These are phyloP conservation scores for Euclidium syriacum DNA, from an alignment of 345 rosid species.

Conservation along the genomic window DNA sequence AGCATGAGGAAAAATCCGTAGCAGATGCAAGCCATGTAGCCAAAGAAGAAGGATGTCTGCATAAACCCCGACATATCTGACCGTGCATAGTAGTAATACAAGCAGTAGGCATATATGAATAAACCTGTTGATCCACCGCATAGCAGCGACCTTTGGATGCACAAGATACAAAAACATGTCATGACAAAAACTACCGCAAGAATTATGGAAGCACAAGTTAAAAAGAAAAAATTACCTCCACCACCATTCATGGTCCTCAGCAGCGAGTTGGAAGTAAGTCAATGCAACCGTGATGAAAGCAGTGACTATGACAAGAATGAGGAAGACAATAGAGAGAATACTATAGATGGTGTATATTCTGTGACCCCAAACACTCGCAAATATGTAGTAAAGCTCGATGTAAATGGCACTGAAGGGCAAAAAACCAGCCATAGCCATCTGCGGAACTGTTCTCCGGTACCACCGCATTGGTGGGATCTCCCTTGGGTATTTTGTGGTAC, in stretches of 20 bases:
- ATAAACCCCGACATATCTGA: slow-evolving; percentile 47
- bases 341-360: slow-evolving; percentile 60
- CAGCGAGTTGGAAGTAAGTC: slow-evolving; percentile 57
- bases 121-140: slow-evolving; percentile 50
- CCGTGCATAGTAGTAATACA: slow-evolving; percentile 40
- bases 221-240: slow-evolving; percentile 40
- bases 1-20: slow-evolving; percentile 51
- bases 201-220: neutral
- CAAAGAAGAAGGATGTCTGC: slow-evolving; percentile 52
- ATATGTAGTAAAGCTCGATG: slow-evolving; percentile 57
- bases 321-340: slow-evolving; percentile 56
- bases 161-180: neutral
- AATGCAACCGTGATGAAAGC: slow-evolving; percentile 55
- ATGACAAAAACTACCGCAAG: neutral
- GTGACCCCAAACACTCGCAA: slow-evolving; percentile 65
- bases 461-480: slow-evolving; percentile 53
- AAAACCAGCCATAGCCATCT: slow-evolving; percentile 68
- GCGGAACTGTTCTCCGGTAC: slow-evolving; percentile 51
- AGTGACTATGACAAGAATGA: slow-evolving; percentile 56
- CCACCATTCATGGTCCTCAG: slow-evolving; percentile 65
- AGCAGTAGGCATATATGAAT: slow-evolving; percentile 41
- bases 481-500: slow-evolving; percentile 49
- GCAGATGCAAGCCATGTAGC: slow-evolving; percentile 50
- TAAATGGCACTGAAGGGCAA: slow-evolving; percentile 61
- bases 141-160: slow-evolving; percentile 33